Base-by-base conservation (phyloP, 1,284 basidiomycete species). In the Puccinia horiana region DNA sequence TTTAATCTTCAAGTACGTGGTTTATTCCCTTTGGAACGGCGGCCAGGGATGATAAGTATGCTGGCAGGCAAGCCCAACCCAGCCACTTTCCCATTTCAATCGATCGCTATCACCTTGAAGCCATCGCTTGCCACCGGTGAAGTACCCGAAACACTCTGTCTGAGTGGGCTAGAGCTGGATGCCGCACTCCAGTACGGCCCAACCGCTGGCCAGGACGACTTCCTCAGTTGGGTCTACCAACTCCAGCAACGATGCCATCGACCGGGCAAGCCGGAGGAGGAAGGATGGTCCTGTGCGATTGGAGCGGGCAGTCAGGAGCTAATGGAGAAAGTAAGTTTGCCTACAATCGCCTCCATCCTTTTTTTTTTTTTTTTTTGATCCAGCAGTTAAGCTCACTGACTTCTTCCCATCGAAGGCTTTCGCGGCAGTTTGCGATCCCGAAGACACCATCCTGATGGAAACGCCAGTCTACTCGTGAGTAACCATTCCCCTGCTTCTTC, bases 71-170 rank as follows among this genome's bases (percentile, higher is more conserved):
- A 89, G 88, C 96, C 96, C 37, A 96, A 96, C 86, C 90, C 92
- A n/a, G 88, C 89, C 4, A 93, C 94, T 23, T 98, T 98, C 88
- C 96, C 96, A 0, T 93, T 98, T 87, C 91, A 91, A 9, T 91
- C 91, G 0, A 88, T 97, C 84, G 90, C 89, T 42, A 85, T 90
- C 82, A 88, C 87, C 83, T 85, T 90, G 83, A 74, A 42, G 37
- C 40, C 69, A 9, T 74, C 79, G 29, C 44, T 32, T 44, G 56
- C 40, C 42, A 44, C 52, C n/a, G 29, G 44, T 29, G 37, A 44
- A 58, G 56, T 18, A 40, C 35, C 56, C 35, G 79, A 63, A 35
- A 70, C 69, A 9, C 69, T 81, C 37, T 29, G 40, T 5, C 26
- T 87, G 52, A 77, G 83, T 23, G 86, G 86, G 23, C 79, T 84